Percentiles rank a stretch among this genome's conserved stretches.
Evolutionary conservation across 805 yeast genomes (phyloP).

Genomic region (Metschnikowia arizonensis): DNA sequence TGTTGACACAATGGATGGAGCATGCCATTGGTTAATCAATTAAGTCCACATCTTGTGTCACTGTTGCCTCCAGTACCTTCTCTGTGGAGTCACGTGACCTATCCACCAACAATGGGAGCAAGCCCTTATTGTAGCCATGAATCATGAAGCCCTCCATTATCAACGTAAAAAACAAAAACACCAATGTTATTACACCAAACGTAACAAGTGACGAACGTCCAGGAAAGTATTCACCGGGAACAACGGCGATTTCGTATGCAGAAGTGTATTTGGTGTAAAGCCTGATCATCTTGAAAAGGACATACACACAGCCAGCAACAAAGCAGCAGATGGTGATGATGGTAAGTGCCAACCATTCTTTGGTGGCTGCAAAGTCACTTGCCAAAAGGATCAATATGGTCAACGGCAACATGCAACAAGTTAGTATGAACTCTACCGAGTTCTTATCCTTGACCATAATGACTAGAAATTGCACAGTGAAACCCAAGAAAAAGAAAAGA

Average conservation of each 20-base stretch:
- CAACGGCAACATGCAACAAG: conserved; percentile 43
- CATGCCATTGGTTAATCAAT: background rate
- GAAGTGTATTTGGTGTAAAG: conserved; percentile 42
- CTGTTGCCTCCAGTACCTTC: background rate
- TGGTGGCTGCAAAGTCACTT: conserved; percentile 34
- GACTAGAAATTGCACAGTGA: conserved; percentile 47
- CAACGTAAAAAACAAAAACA: conserved; percentile 36
- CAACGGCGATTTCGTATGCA: conserved; percentile 26
- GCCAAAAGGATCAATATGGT: conserved; percentile 36
- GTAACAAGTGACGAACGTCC: conserved; percentile 43
- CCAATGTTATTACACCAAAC: conserved; percentile 42
- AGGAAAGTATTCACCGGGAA: conserved; percentile 38
- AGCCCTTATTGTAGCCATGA: conserved; percentile 16
- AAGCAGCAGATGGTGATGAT: conserved; percentile 27
- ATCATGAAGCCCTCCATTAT: conserved; percentile 16
- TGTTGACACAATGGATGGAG: background rate
- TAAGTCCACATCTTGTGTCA: background rate
- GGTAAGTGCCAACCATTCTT: conserved; percentile 30
- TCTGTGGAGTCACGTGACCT: background rate
- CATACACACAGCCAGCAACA: conserved; percentile 41
- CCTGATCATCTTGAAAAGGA: conserved; percentile 44
- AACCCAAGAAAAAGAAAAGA: conserved; percentile 47
- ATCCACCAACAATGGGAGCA: conserved; percentile 20
- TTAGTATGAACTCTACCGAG: conserved; percentile 43
- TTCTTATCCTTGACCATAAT: conserved; percentile 35